These are phyloP conservation scores for Penstemon davidsonii DNA, from an alignment of 257 asterid genomes.

Conservation along the genomic window DNA sequence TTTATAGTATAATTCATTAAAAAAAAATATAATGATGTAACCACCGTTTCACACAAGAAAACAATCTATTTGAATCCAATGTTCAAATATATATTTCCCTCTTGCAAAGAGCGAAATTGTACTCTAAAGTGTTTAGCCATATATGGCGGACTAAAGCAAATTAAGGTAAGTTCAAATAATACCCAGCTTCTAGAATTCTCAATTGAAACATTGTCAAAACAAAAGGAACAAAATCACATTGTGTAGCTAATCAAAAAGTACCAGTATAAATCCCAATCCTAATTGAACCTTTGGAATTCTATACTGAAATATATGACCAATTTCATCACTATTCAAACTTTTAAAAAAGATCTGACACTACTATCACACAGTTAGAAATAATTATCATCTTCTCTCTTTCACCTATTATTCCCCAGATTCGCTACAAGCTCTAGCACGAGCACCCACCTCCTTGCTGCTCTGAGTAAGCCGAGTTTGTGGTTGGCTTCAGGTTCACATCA, in stretches of 20 bases:
- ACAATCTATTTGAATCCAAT: too few species aligned
- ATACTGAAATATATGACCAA: neutral
- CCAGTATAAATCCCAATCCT: conserved; percentile 7
- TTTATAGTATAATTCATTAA: too few species aligned
- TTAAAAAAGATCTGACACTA: neutral
- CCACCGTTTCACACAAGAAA: too few species aligned
- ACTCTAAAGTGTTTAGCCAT: too few species aligned
- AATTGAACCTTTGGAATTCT: conserved; percentile 10
- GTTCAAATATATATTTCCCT: too few species aligned
- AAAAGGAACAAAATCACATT: neutral
- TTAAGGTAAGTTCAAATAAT: too few species aligned
- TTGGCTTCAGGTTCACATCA: conserved; percentile 79
- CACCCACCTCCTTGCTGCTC: conserved; percentile 93
- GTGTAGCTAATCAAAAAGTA: conserved; percentile 16
- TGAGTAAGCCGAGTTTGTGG: conserved; percentile 52
- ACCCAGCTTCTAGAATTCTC: too few species aligned
- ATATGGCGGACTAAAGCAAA: too few species aligned
- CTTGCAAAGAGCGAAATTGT: too few species aligned
- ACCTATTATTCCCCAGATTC: neutral
- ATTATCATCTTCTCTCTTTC: neutral
- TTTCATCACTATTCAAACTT: conserved; percentile 13
- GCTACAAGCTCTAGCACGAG: conserved; percentile 51
- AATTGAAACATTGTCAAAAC: neutral
- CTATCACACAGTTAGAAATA: too few species aligned
- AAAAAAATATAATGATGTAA: too few species aligned